Evolutionary conservation across 352 stramenopile species (phyloP), one percentile per base, ranked within the genome.

Genomic region (Phytopythium helicoides): DNA sequence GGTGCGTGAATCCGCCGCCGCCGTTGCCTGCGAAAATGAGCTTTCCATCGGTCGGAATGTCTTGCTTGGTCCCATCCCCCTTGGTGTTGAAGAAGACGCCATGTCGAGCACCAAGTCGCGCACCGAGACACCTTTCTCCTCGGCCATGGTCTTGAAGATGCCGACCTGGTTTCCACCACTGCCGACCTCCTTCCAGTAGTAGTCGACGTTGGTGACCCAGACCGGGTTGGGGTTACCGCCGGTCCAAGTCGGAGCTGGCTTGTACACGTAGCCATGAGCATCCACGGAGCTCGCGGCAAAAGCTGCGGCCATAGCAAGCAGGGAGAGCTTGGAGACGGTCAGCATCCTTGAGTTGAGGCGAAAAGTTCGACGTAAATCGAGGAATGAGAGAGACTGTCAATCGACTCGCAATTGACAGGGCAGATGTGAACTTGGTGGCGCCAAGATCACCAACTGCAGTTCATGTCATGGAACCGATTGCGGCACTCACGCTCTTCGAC

Each of bases 41-140:
- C 8, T 34, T 64, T 11, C 58, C 64, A 38, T 81, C 59, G 14
- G 28, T 58, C 4, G 71, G 71, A 3, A 81, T 54, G 0, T 62
- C 48, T 49, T 77, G 57, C n/a, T 49, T 45, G 23, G 61, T 55
- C 18, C 53, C 71, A 31, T 77, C 52, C 11, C 52, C 40, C 1
- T 39, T 50, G 10, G 67, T 73, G 48, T 73, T 57, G 36, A 81
- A 35, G 48, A 62, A 31, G 61, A 44, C 28, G 54, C 57, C 68
- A 68, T 72, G 15, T 69, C 53, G 14, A 73, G 50, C 28, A 73
- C 56, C 10, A 71, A 58, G 44, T 73, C 68, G 10, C 57, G 60
- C 23, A 77, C 56, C 14, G 37, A 37, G 57, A 71, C 59, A n/a
- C 52, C 55, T 18, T 66, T 66, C 49, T 72, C 50, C 28, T 56